Percentiles rank a stretch among this genome's conserved stretches.
Evolutionary conservation across 257 asterid species (phyloP).

Genomic region (Solanum sejunctum): DNA sequence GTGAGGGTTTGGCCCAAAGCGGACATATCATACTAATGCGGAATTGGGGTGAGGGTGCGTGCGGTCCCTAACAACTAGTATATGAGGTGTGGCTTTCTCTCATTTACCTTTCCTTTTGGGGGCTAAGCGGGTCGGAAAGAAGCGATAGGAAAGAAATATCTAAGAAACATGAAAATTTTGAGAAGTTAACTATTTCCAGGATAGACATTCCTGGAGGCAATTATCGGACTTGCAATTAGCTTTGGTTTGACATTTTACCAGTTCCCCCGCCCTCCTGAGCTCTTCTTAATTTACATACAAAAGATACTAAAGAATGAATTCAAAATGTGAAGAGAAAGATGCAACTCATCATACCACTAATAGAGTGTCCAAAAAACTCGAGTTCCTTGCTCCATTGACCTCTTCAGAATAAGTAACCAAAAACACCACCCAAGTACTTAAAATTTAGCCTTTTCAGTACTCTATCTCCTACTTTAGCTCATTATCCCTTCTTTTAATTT

Average conservation of each 20-base stretch:
- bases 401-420: background rate
- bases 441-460: background rate
- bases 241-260: background rate
- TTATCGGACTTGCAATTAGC: background rate
- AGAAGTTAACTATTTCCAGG: background rate
- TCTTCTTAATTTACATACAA: background rate
- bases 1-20: no score
- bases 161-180: background rate
- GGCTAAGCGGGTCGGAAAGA: background rate
- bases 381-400: background rate
- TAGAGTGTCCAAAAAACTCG: background rate
- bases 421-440: background rate
- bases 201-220: background rate
- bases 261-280: background rate
- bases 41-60: no score
- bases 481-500: background rate
- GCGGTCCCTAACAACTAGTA: no score
- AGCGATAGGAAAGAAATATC: background rate
- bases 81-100: background rate
- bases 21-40: no score
- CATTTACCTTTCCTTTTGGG: background rate
- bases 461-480: background rate
- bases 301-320: background rate
- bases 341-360: background rate
- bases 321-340: background rate